A percentile compares a stretch with the other conserved stretches of the same genome.
phyloP scores from a whole-genome alignment of 2,329 filamentous ascomycete species.

The Coniochaeta prunicola region DNA sequence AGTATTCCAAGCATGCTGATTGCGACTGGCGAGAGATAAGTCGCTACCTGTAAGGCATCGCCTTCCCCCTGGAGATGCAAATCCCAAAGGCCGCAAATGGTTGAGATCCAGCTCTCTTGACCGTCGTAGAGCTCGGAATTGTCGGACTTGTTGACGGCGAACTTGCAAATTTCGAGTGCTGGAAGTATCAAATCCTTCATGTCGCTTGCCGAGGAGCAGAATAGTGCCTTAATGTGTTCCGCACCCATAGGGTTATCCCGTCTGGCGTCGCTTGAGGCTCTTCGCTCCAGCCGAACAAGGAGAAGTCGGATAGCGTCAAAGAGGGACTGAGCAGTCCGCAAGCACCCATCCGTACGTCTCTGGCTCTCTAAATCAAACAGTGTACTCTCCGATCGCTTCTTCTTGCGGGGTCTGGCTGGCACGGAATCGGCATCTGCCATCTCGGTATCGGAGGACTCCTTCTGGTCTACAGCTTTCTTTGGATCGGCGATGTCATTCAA shows the following conservation, averaged over 20 bases:
- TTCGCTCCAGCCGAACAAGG: constrained; percentile 33
- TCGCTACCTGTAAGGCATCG: constrained; percentile 42
- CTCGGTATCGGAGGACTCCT: constrained; percentile 12
- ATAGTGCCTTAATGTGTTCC: constrained; percentile 51
- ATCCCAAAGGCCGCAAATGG: constrained; percentile 41
- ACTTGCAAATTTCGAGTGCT: constrained; percentile 36
- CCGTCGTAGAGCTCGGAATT: constrained; percentile 24
- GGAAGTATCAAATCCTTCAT: constrained; percentile 36
- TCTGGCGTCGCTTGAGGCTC: constrained; percentile 4
- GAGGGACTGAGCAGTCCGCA: constrained; percentile 39
- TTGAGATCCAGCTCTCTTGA: constrained; percentile 39
- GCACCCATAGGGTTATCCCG: constrained; percentile 41
- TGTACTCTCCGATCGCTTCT: constrained; percentile 33
- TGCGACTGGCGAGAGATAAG: constrained; percentile 32
- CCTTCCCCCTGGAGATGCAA: constrained; percentile 42
- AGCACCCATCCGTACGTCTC: constrained; percentile 29
- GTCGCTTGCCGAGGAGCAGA: constrained; percentile 41
- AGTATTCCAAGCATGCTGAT: constrained; percentile 34
- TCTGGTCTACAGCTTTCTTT: neutral
- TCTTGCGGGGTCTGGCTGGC: constrained; percentile 27
- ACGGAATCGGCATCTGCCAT: constrained; percentile 18
- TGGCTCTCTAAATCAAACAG: constrained; percentile 33
- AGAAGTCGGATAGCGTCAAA: constrained; percentile 39
- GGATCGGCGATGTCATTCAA: constrained; percentile 48
- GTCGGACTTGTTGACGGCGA: constrained; percentile 24